Percentiles rank a stretch among this genome's conserved stretches.
Evolutionary conservation across 2,329 filamentous ascomycete species (phyloP).

Genomic region (Phialophora verrucosa): DNA sequence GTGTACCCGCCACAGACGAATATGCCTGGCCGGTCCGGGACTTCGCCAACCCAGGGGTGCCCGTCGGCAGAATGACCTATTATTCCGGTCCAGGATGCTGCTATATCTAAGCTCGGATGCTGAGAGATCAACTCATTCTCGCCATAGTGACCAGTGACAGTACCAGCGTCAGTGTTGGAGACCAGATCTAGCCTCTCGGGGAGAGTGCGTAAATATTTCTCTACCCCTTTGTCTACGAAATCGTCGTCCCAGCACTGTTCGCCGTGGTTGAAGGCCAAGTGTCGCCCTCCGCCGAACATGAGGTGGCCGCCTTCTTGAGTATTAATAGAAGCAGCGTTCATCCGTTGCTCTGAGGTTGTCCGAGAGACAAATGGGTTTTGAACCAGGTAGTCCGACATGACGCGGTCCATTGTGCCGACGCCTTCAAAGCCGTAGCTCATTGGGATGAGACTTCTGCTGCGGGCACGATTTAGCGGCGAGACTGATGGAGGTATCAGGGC

Average conservation of each 20-base stretch:
- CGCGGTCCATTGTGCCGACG: slow-evolving; percentile 61
- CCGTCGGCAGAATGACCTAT: slow-evolving; percentile 60
- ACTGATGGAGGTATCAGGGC: slow-evolving; percentile 52
- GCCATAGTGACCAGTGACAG: not conserved
- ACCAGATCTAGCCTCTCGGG: slow-evolving; percentile 48
- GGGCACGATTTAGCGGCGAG: slow-evolving; percentile 31
- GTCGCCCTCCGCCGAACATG: slow-evolving; percentile 66
- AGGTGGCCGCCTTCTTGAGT: slow-evolving; percentile 54
- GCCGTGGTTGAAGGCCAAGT: slow-evolving; percentile 50
- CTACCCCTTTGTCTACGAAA: slow-evolving; percentile 54
- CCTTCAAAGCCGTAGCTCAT: slow-evolving; percentile 45
- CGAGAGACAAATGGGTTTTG: slow-evolving; percentile 51
- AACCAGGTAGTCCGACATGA: slow-evolving; percentile 73
- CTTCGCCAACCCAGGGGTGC: slow-evolving; percentile 59
- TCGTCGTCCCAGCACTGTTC: slow-evolving; percentile 54
- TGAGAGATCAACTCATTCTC: slow-evolving; percentile 28
- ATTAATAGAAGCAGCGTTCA: not conserved
- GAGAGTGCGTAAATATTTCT: slow-evolving; percentile 49
- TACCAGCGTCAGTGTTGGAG: slow-evolving; percentile 2
- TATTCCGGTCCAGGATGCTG: slow-evolving; percentile 53
- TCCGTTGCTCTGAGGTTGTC: not conserved
- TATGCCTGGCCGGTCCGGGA: slow-evolving; percentile 53
- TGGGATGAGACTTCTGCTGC: slow-evolving; percentile 35
- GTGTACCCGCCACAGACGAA: slow-evolving; percentile 67
- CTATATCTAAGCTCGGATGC: slow-evolving; percentile 23